Percentiles rank a stretch among this genome's conserved stretches.
Evolutionary conservation across 1,139 yeast genomes (phyloP).

Genomic region (Debaryomyces fabryi): DNA sequence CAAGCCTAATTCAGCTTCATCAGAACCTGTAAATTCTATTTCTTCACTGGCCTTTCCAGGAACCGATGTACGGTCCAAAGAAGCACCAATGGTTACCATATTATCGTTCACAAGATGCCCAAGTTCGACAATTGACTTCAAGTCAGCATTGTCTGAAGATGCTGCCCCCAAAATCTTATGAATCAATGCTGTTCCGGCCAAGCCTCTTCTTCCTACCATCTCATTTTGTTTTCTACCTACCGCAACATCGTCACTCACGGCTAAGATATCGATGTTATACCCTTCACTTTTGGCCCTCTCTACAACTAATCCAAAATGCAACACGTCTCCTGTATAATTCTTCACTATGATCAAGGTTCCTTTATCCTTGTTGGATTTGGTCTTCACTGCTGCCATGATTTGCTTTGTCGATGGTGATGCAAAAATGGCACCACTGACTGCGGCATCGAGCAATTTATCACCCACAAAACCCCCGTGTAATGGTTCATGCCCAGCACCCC

Average conservation of each 20-base stretch:
- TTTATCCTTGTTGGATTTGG: conserved; percentile 54
- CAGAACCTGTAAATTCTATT: conserved; percentile 39
- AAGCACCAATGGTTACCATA: conserved; percentile 85
- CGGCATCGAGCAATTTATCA: conserved; percentile 76
- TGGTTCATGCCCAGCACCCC: conserved; percentile 97
- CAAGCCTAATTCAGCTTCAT: conserved; percentile 87
- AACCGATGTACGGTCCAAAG: conserved; percentile 85
- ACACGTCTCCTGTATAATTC: conserved; percentile 91
- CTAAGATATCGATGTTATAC: conserved; percentile 64
- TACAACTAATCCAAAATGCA: conserved; percentile 89
- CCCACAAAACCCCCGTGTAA: conserved; percentile 92
- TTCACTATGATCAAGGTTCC: conserved; percentile 81
- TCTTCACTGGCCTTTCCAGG: conserved; percentile 72
- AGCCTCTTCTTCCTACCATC: conserved; percentile 89
- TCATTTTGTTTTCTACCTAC: conserved; percentile 87
- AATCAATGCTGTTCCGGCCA: conserved; percentile 86
- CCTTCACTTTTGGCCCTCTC: conserved; percentile 85
- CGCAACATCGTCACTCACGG: conserved; percentile 90
- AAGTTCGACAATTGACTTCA: conserved; percentile 55
- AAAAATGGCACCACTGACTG: conserved; percentile 85
- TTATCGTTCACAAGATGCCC: conserved; percentile 66
- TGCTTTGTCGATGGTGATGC: conserved; percentile 94
- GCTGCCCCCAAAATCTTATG: conserved; percentile 88
- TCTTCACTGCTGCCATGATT: conserved; percentile 69
- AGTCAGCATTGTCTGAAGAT: conserved; percentile 40